Percentiles rank a stretch among this genome's conserved stretches.
phyloP scores from a whole-genome alignment of 768 basidiomycete species.

The Piloderma croceum region DNA sequence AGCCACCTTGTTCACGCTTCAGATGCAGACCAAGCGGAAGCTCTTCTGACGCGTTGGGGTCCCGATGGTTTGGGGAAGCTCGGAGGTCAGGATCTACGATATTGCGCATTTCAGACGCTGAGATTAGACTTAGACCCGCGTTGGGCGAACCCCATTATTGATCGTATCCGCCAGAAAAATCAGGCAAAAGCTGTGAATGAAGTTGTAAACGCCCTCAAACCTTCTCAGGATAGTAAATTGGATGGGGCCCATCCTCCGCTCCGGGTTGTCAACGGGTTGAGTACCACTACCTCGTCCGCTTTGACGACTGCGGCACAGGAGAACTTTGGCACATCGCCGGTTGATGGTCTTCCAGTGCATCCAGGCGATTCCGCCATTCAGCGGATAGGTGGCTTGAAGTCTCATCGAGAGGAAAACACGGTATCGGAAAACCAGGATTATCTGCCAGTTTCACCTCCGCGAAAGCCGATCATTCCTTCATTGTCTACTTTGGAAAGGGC shows the following conservation, averaged over 20 bases:
- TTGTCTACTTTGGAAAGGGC: constrained; percentile 90
- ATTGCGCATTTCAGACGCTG: constrained; percentile 6
- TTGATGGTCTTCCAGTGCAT: constrained; percentile 46
- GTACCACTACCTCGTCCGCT: constrained; percentile 62
- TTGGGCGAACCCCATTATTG: constrained; percentile 87
- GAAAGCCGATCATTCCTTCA: constrained; percentile 72
- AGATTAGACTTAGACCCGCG: constrained; percentile 58
- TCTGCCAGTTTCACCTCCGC: constrained; percentile 33
- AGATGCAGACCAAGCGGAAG: constrained; percentile 84
- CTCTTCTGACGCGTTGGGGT: constrained; percentile 81
- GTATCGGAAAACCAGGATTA: constrained; percentile 22
- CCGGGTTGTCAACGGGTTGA: constrained; percentile 76
- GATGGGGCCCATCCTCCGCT: constrained; percentile 48
- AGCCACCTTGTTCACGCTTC: constrained; percentile 91
- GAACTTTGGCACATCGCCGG: constrained; percentile 44
- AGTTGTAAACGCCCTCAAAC: constrained; percentile 65
- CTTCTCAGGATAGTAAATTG: constrained; percentile 39
- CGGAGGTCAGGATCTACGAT: constrained; percentile 52
- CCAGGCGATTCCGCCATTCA: constrained; percentile 57
- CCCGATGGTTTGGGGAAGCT: constrained; percentile 86
- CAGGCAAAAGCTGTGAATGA: constrained; percentile 73
- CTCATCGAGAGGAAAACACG: constrained; percentile 52
- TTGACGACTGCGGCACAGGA: constrained; percentile 73
- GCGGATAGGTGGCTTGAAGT: constrained; percentile 54
- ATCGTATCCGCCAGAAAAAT: constrained; percentile 58